A percentile compares a stretch with the other conserved stretches of the same genome.
These are phyloP conservation scores for Fraxinus excelsior DNA, from an alignment of 257 asterid species.

Conservation along the genomic window DNA sequence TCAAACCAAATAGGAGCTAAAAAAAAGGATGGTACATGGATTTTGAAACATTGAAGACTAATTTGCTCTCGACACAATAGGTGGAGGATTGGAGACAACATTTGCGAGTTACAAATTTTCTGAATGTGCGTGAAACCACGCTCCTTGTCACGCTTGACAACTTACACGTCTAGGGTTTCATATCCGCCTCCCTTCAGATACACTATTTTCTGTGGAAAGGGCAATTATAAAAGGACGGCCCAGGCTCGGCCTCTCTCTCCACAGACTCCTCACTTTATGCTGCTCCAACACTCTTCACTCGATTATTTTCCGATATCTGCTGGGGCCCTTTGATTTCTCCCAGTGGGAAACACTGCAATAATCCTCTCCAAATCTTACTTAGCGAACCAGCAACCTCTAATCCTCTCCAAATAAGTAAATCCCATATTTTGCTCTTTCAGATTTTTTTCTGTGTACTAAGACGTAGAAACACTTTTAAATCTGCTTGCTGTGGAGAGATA, in stretches of 20 bases:
- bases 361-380: conserved; percentile 29
- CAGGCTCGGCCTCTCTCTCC: conserved; percentile 11
- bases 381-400: conserved; percentile 32
- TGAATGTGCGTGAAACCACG: neutral
- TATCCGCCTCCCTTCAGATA: conserved; percentile 7
- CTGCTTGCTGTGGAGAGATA: neutral
- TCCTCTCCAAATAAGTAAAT: neutral
- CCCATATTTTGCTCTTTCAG: neutral
- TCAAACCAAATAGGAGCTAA: no score
- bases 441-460: neutral
- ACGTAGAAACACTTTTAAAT: neutral
- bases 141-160: neutral
- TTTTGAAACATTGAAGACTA: neutral
- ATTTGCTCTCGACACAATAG: neutral
- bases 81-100: neutral
- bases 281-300: neutral
- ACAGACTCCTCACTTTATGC: conserved; percentile 1
- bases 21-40: neutral
- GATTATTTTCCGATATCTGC: neutral
- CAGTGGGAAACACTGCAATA: conserved; percentile 1
- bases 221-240: conserved; percentile 20
- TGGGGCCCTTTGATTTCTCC: conserved; percentile 29
- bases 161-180: neutral
- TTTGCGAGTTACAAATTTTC: neutral
- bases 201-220: neutral